Evolutionary conservation across 441 rosid species (phyloP).

Genomic region (Kokia cookei): DNA sequence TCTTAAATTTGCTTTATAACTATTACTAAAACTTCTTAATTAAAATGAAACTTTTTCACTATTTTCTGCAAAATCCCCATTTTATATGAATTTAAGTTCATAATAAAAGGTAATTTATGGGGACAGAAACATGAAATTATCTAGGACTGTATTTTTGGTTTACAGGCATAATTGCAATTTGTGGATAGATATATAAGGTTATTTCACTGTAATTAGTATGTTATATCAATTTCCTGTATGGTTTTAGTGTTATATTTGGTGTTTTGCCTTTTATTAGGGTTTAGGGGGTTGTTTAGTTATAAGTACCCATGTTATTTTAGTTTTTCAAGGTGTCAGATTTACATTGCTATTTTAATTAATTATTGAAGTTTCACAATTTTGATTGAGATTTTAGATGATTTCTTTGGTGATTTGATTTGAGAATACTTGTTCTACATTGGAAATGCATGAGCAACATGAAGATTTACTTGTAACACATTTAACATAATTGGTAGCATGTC

Average conservation of each 20-base stretch:
- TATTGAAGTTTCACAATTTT: background rate
- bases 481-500: background rate
- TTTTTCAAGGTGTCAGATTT: background rate
- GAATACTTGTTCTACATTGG: background rate
- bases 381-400: background rate
- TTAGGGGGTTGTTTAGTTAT: background rate
- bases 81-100: background rate
- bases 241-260: background rate
- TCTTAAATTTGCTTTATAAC: background rate
- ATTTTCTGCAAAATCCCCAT: background rate
- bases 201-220: background rate
- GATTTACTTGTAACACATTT: background rate
- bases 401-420: background rate
- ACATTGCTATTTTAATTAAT: background rate
- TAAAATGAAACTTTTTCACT: background rate
- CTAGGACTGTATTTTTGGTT: constrained; percentile 1
- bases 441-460: background rate
- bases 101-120: background rate
- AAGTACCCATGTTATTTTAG: background rate
- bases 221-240: background rate
- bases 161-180: background rate
- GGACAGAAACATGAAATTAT: background rate
- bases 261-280: background rate
- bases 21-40: background rate
- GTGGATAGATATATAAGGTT: background rate